phyloP scores from a whole-genome alignment of 2,329 filamentous ascomycete genomes.

The Ophiostoma novo-ulmi region DNA sequence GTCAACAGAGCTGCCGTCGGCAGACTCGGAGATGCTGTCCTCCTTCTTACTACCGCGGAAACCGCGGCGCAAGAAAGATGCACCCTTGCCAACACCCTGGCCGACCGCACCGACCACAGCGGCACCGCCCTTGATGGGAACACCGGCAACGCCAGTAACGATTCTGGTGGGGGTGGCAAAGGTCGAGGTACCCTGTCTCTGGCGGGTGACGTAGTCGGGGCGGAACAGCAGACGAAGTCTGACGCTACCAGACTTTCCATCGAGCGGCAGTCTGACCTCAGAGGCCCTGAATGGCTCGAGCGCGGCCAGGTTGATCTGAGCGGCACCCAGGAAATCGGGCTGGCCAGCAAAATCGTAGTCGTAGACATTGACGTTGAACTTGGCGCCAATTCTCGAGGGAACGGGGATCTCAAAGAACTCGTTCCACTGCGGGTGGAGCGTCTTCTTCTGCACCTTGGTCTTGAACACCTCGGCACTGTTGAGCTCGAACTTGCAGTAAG shows the following conservation, averaged over 20 bases:
- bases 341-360: constrained; percentile 98
- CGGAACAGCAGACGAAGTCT: constrained; percentile 85
- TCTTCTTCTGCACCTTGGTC: constrained; percentile 96
- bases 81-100: constrained; percentile 80
- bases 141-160: constrained; percentile 72
- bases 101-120: constrained; percentile 67
- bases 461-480: constrained; percentile 90
- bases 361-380: constrained; percentile 78
- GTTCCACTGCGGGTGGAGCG: constrained; percentile 89
- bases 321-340: constrained; percentile 79
- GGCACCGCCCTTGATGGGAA: constrained; percentile 87
- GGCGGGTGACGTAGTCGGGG: constrained; percentile 81
- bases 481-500: constrained; percentile 90
- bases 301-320: constrained; percentile 67
- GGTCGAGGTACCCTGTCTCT: constrained; percentile 83
- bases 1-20: constrained; percentile 12
- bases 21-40: constrained; percentile 41
- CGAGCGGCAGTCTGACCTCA: constrained; percentile 68
- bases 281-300: constrained; percentile 81
- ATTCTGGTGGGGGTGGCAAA: constrained; percentile 92
- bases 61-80: constrained; percentile 82
- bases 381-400: constrained; percentile 75
- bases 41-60: constrained; percentile 65
- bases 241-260: constrained; percentile 83
- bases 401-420: constrained; percentile 86